Base-by-base conservation (phyloP, 2,329 filamentous ascomycete species). In the Drechslerella coelobrocha region DNA sequence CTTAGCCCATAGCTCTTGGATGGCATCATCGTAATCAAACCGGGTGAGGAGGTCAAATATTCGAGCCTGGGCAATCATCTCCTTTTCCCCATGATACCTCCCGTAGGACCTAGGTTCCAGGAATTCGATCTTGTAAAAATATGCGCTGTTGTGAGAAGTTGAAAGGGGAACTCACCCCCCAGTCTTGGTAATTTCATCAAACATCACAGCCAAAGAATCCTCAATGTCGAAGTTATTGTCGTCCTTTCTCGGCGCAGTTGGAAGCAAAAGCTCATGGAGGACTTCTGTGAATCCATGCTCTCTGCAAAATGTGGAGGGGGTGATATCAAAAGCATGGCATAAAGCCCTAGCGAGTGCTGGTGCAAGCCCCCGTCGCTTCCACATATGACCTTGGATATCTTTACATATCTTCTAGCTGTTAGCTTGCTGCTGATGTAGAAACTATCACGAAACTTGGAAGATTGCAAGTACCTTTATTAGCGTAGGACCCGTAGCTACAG, bases 191-290 rank as follows among this genome's bases (percentile, higher is more conserved):
- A 73, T 55, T 19, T 75, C 69, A 52, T 76, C 73, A 43, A 76
- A 75, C 3, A 75, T 54, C 9, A 54, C 53, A 19, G 69, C 66
- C 23, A 75, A 39, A 29, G 73, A 61, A 12, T 65, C 69, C 37
- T 75, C 75, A 10, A 75, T 48, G 24, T 73, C 60, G 41, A 76
- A 74, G n/a, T 76, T 75, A 26, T 72, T 66, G 39, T 76, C 74
- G 39, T 72, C 73, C 29, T 56, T 61, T 14, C 71, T 75, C 1
- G 73, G 56, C 14, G n/a, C 66, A 19, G 43, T 56, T 9, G 63
- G 65, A 19, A 73, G 31, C 29, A 76, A 63, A 31, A 76, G 72
- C 21, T 73, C 66, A 24, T 73, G 56, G 14, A 75, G 50, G 27
- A 74, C 61, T 24, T 73, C 73, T 34, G 72, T 65, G 2, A 73